A percentile compares a stretch with the other conserved stretches of the same genome.
phyloP scores from a whole-genome alignment of 306 rosid species.

The Nissolia schottii region DNA sequence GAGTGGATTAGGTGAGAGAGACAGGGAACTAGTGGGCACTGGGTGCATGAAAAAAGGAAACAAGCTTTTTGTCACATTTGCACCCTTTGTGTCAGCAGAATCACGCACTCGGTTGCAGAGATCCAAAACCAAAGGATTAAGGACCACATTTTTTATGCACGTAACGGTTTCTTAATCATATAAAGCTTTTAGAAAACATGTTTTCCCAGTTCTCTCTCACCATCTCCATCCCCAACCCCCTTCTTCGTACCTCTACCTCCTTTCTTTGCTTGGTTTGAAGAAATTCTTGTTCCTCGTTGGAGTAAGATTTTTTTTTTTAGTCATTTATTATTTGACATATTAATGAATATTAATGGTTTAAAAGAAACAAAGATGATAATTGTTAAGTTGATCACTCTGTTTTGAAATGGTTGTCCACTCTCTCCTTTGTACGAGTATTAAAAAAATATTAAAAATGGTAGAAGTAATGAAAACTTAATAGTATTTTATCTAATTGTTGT shows the following conservation, averaged over 20 bases:
- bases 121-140: background rate
- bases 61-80: background rate
- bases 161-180: background rate
- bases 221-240: background rate
- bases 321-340: too few species aligned
- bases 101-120: background rate
- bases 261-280: background rate
- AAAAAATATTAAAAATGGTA: too few species aligned
- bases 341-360: too few species aligned
- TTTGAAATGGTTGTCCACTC: too few species aligned
- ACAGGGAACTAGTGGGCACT: background rate
- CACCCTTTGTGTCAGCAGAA: background rate
- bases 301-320: too few species aligned
- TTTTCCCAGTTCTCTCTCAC: background rate
- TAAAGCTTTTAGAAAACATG: background rate
- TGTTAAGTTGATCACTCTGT: too few species aligned
- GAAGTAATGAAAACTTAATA: too few species aligned
- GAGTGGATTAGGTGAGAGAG: background rate
- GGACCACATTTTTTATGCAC: background rate
- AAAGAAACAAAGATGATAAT: too few species aligned
- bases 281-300: too few species aligned
- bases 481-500: too few species aligned
- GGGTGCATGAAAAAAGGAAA: background rate
- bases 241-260: background rate
- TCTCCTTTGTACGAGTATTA: too few species aligned